Base-by-base conservation (phyloP, 768 basidiomycete species). In the Punctularia strigosozonata region DNA sequence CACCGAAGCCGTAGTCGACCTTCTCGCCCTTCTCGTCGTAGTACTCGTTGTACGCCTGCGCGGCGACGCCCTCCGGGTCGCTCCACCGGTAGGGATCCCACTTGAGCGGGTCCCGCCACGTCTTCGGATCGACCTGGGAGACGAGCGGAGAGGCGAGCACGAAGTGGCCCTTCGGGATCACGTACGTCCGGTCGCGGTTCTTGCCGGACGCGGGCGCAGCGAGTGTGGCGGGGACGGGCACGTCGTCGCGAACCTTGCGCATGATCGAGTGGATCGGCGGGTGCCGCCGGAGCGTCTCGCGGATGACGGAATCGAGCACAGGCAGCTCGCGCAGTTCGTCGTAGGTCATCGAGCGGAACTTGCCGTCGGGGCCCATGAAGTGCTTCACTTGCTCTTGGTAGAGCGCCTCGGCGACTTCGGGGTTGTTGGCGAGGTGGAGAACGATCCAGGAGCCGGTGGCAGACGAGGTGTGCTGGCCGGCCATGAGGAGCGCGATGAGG, bases 401-500 rank as follows among this genome's bases (percentile, higher is more conserved):
- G 6, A 97, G 63, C 6, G 75, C 77, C 42, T 87, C 80, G 41
- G 74, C 77, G 44, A 92, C 50, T 19, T 84, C 76, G 1, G 71
- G 73, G 34, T 79, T 72, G 46, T 74, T 64, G 21, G 91, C 94
- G 22, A 98, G 57, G 52, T 95, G 89, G 31, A 97, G 73, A 26
- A 98, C 67, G 13, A 80, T 56, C 95, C 95, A 99, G 7, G 90
- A 81, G 23, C 79, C 79, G 17, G 88, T 82, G 2, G 95, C 81
- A 12, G 95, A 95, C 50, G 85, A 88, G 0, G 95, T 99, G 61
- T 99, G 95, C 63, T 99, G 95, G 26, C 95, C 95, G 31, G 95
- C 95, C 95, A 99, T 98, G 46, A 99, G 78, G 33, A 99, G 74
- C 13, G 95, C 95, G 52, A 97, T 99, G 82, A 99, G 79, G 54